Base-by-base conservation (phyloP, 495 filamentous ascomycete genomes). In the Aspergillus haitiensis region DNA sequence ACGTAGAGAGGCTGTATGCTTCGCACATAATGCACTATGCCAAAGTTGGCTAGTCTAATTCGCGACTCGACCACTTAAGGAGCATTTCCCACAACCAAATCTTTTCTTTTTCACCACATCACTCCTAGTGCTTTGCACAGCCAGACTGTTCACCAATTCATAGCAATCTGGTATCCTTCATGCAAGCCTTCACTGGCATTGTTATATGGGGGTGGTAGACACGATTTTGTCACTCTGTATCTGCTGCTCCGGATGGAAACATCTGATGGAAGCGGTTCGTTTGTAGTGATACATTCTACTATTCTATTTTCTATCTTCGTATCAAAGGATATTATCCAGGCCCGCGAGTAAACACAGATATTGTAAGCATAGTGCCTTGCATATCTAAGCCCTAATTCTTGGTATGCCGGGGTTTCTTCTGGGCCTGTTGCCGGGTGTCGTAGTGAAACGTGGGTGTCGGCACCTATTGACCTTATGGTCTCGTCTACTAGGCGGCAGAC, bases 241-340 rank as follows among this genome's bases (percentile, higher is more conserved):
- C 91, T 96, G 84, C 91, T 92, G 87, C 91, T 90, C 86, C 91
- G 82, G 90, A 86, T 82, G 77, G 70, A 63, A 67, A 80, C 73
- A 82, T 78, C 71, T 92, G 89, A 92, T 82, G 81, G 84, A 82
- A 83, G 89, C 84, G 84, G 90, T 85, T 93, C 90, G 90, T 82
- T 80, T 78, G 77, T 75, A 76, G 77, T 80, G 77, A 80, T 74
- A 80, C 77, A 80, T 80, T 72, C 64, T 63, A 69, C 61, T 64
- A 64, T 63, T 65, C 39, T 63, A 66, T 45, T 32, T 64, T 65
- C 52, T 33, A 48, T 62, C 18, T 64, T n/a, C 47, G 21, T 48
- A 15, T 55, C 47, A 31, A 52, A 33, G 11, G 8, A 32, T 33
- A 53, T 27, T 40, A 35, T 55, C 16, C 27, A 44, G 42, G 31